Base-by-base conservation (phyloP, 2,329 filamentous ascomycete species). In the Fusarium citri region DNA sequence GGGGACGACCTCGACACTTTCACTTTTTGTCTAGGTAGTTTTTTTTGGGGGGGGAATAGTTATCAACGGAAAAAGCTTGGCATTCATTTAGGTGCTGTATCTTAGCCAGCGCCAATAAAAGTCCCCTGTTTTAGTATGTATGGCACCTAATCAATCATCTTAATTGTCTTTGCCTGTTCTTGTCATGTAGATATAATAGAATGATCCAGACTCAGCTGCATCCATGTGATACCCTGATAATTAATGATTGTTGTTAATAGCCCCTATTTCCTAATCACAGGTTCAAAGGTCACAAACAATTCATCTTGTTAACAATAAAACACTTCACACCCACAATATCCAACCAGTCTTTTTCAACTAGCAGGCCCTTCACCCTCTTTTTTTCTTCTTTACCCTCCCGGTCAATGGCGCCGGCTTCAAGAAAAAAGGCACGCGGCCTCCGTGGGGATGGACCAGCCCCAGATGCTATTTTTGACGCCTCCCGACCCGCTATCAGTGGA, bases 391-490 rank as follows among this genome's bases (percentile, higher is more conserved):
- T 31, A 34, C 22, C 18, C 45, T 50, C 55, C 47, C 31, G 61
- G 42, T 58, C 56, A 63, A 53, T 47, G 25, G 45, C 12, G 45
- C 25, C 45, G 45, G 45, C 22, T 47, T 47, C 18, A 53, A 53
- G 23, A 26, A 41, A 26, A 42, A 41, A 26, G 26, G 65, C 62
- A 66, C 55, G 59, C 68, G 69, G 70, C 64, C 67, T 64, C 65
- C 64, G 40, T 65, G 59, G 68, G 55, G 56, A 66, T 49, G 45
- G 28, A 54, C 55, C 34, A 59, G 55, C 57, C 55, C 59, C 63
- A 63, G 69, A 57, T 74, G 65, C 72, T 74, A 74, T 74, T 74
- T 74, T 74, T 74, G 72, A 74, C 55, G 66, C 60, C 71, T 55
- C 40, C 28, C 26, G 62, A 72, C 62, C 69, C 68, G 65, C 64